Evolutionary conservation across 305 asterid species (phyloP).

Genomic region (Stenogyne calaminthoides): DNA sequence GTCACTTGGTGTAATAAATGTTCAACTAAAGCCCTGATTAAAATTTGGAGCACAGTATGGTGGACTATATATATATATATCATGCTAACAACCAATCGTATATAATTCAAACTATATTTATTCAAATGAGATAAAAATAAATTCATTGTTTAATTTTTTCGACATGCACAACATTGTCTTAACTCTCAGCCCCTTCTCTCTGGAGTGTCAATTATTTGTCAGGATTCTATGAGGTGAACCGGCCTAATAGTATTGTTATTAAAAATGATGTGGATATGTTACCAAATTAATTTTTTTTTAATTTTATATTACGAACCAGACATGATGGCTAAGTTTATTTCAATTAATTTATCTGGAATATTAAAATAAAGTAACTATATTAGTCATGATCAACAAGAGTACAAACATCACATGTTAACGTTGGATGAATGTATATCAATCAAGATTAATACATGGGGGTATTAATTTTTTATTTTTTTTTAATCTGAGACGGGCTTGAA

Average conservation of each 20-base stretch:
- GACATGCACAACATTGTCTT: conserved; percentile 35
- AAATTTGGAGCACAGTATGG: conserved; percentile 19
- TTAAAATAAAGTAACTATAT: background rate
- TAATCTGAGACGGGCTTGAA: too few species aligned
- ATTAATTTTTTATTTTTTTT: too few species aligned
- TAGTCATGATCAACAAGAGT: background rate
- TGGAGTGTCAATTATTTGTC: conserved; percentile 22
- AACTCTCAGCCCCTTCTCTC: conserved; percentile 27
- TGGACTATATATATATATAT: conserved; percentile 9
- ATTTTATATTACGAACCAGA: background rate
- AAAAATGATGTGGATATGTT: background rate
- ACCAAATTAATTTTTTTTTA: background rate
- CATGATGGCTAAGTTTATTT: background rate
- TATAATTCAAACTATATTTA: conserved; percentile 1
- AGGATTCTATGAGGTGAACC: background rate
- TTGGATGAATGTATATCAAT: background rate
- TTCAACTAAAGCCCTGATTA: conserved; percentile 2
- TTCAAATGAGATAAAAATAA: conserved; percentile 4
- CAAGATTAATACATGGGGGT: background rate
- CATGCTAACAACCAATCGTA: conserved; percentile 30
- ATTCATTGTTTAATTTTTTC: background rate
- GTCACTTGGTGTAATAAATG: conserved; percentile 8
- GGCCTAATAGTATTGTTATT: background rate
- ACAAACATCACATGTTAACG: too few species aligned
- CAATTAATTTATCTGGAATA: background rate